Evolutionary conservation across 2,329 filamentous ascomycete species (phyloP).

Genomic region (Colletotrichum phormii): DNA sequence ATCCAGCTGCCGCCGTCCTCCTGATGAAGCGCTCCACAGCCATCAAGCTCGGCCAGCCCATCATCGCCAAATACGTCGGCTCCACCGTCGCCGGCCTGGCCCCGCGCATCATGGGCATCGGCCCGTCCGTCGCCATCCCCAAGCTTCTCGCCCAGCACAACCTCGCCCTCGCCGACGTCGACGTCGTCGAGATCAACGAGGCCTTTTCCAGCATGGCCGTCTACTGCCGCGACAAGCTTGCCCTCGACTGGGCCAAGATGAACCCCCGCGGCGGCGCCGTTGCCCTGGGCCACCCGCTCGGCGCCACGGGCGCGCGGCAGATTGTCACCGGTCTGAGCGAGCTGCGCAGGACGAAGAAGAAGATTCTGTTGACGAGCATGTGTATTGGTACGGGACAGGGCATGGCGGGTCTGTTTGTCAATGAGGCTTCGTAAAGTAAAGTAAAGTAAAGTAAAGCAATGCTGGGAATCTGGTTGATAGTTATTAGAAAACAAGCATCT

Average conservation of each 20-base stretch:
- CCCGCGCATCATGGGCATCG: conserved; percentile 97
- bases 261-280: conserved; percentile 86
- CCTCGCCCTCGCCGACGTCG: conserved; percentile 83
- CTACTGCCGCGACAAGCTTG: conserved; percentile 83
- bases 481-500: not conserved
- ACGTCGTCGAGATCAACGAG: conserved; percentile 95
- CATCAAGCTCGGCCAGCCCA: conserved; percentile 86
- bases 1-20: conserved; percentile 80
- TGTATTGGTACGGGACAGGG: conserved; percentile 79
- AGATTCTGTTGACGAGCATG: conserved; percentile 93
- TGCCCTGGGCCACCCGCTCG: conserved; percentile 85
- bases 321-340: conserved; percentile 93
- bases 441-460: not conserved
- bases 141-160: conserved; percentile 88
- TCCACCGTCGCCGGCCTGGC: conserved; percentile 91
- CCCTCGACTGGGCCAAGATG: conserved; percentile 80
- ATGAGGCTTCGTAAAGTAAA: conserved; percentile 53
- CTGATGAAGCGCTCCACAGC: conserved; percentile 96
- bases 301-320: conserved; percentile 80
- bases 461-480: too few species aligned
- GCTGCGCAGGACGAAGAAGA: conserved; percentile 85
- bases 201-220: conserved; percentile 98
- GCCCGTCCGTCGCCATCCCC: conserved; percentile 77
- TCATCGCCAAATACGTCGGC: conserved; percentile 94
- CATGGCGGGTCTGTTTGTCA: conserved; percentile 75